These are phyloP conservation scores for Lepidium aucheri DNA, from an alignment of 345 rosid species.

Conservation along the genomic window DNA sequence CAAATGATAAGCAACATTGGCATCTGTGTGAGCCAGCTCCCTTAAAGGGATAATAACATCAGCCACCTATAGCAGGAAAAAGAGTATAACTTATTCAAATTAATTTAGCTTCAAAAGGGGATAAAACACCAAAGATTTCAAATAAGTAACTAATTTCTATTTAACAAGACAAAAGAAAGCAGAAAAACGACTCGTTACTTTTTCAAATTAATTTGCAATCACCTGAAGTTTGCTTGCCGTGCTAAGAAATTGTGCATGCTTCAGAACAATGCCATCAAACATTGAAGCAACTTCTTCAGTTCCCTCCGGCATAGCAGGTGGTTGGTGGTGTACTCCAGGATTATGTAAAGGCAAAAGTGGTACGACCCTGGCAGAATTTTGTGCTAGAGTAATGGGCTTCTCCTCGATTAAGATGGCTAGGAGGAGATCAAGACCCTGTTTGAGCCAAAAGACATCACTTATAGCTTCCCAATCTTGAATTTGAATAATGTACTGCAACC, in stretches of 20 bases:
- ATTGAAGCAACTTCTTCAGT: constrained; percentile 62
- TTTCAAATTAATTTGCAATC: neutral
- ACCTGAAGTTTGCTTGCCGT: constrained; percentile 92
- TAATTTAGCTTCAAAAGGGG: neutral
- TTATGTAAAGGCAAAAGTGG: constrained; percentile 49
- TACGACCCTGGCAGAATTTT: constrained; percentile 85
- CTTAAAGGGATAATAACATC: constrained; percentile 83
- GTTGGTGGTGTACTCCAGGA: constrained; percentile 46
- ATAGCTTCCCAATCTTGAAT: constrained; percentile 96
- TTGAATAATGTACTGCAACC: constrained; percentile 82
- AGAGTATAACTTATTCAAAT: constrained; percentile 46
- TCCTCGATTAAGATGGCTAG: constrained; percentile 77
- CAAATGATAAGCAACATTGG: constrained; percentile 92
- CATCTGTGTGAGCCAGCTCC: constrained; percentile 86
- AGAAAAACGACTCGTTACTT: neutral
- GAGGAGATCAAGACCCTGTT: constrained; percentile 97
- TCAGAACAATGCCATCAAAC: constrained; percentile 62
- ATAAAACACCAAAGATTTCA: neutral
- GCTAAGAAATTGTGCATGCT: constrained; percentile 78
- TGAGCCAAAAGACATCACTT: constrained; percentile 98
- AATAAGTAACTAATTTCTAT: neutral
- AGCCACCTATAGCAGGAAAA: constrained; percentile 48
- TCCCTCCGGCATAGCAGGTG: constrained; percentile 49
- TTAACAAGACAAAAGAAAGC: constrained; percentile 4
- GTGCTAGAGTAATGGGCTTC: constrained; percentile 86